These are phyloP conservation scores for Cladophialophora immunda DNA, from an alignment of 2,329 filamentous ascomycete genomes.

Conservation along the genomic window DNA sequence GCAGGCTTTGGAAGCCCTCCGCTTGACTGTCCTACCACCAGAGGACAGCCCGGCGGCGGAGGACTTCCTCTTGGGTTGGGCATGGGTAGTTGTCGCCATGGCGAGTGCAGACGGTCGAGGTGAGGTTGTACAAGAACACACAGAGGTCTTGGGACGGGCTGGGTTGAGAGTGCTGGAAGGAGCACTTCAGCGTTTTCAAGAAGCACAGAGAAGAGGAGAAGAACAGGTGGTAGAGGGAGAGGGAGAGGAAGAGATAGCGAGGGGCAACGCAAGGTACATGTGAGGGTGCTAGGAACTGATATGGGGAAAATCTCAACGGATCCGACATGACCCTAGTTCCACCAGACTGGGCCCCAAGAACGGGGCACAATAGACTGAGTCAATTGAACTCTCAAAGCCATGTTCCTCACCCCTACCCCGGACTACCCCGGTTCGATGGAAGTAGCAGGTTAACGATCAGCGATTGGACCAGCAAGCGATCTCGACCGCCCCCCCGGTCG, in stretches of 20 bases:
- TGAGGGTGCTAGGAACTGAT: constrained; percentile 25
- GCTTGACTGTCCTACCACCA: constrained; percentile 71
- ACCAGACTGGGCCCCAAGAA: constrained; percentile 6
- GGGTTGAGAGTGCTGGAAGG: not conserved
- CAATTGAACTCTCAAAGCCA: constrained; percentile 4
- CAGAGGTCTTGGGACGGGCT: not conserved
- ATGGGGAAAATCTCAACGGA: constrained; percentile 31
- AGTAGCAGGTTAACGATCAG: not conserved
- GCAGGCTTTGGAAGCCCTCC: constrained; percentile 89
- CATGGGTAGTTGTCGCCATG: constrained; percentile 27
- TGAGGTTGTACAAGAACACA: not conserved
- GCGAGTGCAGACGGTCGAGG: not conserved
- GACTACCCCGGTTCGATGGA: constrained; percentile 27
- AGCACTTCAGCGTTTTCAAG: not conserved
- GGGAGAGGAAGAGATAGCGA: constrained; percentile 12
- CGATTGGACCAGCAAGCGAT: constrained; percentile 28
- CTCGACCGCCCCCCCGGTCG: constrained; percentile 8
- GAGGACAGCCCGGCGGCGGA: constrained; percentile 64
- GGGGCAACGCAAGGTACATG: constrained; percentile 11
- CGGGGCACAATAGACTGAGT: not conserved
- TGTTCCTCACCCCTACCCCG: constrained; percentile 30
- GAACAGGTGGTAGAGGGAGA: constrained; percentile 1
- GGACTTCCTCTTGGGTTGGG: constrained; percentile 64
- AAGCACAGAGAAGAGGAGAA: constrained; percentile 7
- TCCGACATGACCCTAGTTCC: constrained; percentile 25